A percentile compares a stretch with the other conserved stretches of the same genome.
Evolutionary conservation across 306 rosid species (phyloP).

Genomic region (Inga laurina): DNA sequence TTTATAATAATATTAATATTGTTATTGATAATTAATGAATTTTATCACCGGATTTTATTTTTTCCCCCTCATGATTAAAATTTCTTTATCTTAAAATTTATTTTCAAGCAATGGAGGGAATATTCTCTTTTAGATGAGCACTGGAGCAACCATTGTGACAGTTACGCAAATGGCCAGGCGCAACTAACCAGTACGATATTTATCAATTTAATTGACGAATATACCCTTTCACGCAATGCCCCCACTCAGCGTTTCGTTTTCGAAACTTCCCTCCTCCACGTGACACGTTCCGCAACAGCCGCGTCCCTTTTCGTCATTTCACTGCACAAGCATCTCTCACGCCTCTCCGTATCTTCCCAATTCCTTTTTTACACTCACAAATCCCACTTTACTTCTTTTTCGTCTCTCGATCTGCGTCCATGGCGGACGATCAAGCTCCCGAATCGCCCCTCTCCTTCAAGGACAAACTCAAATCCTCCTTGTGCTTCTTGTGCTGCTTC

Average conservation of each 20-base stretch:
- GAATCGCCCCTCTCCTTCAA: slow-evolving; percentile 48
- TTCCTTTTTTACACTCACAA: neutral
- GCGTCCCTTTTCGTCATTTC: slow-evolving; percentile 30
- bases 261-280: neutral
- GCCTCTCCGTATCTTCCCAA: neutral
- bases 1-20: no score
- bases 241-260: neutral
- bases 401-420: slow-evolving; percentile 16
- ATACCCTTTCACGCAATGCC: neutral
- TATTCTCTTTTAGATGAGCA: neutral
- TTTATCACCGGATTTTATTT: no score
- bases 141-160: neutral
- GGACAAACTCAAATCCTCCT: slow-evolving; percentile 50
- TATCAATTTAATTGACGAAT: neutral
- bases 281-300: neutral
- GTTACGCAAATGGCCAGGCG: neutral
- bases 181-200: slow-evolving; percentile 1
- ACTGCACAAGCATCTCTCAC: neutral
- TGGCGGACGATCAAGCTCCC: slow-evolving; percentile 40
- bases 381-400: neutral
- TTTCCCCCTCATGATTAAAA: no score
- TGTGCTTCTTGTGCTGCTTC: slow-evolving; percentile 48
- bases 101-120: neutral
- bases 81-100: neutral
- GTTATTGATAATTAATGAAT: no score